Base-by-base conservation (phyloP, 768 basidiomycete genomes). In the Artomyces pyxidatus region DNA sequence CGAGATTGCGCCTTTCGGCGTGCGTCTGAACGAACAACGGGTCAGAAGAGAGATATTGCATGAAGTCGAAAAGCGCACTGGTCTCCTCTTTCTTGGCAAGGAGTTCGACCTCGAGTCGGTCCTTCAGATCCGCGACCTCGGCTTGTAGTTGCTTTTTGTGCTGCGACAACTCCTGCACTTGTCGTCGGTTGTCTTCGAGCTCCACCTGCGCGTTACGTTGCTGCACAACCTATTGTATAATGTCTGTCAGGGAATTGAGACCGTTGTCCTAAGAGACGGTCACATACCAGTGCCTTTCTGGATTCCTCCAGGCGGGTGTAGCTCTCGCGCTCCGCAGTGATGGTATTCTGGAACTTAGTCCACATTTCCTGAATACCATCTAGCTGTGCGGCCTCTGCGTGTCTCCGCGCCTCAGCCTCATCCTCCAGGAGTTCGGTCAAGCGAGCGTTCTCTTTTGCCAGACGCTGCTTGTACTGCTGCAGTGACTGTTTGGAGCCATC, bases 301-400 rank as follows among this genome's bases (percentile, higher is more conserved):
- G 83, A 85, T 54, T 84, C 85, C 55, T 86, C 85, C 12, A 85
- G 64, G 22, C 79, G 77, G 37, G 70, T 60, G 52, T 82, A 83
- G 50, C 73, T 81, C 42, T 80, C 76, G 21, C 81, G 73, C 60
- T 85, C 83, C 42, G 75, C 71, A 0, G 69, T 51, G 30, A 83
- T 80, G 0, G 74, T 73, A 52, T 69, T 72, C 63, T 79, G 76
- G 68, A 83, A 80, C 53, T 81, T 82, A 32, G 70, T 65, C 81
- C 81, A 84, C 70, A 84, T 76, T 0, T 73, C 75, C 52, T 83
- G 78, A 22, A 82, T 71, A 22, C 80, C 78, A 55, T 78, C 77
- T 12, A 78, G 68, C 55, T 83, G 81, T 19, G 80, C 73, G n/a
- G 77, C 71, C 50, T 83, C 77, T 0, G 81, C 74, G 42, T 75